These are phyloP conservation scores for Cavenderia fasciculata DNA, from an alignment of 78 protist genomes.

Conservation along the genomic window DNA sequence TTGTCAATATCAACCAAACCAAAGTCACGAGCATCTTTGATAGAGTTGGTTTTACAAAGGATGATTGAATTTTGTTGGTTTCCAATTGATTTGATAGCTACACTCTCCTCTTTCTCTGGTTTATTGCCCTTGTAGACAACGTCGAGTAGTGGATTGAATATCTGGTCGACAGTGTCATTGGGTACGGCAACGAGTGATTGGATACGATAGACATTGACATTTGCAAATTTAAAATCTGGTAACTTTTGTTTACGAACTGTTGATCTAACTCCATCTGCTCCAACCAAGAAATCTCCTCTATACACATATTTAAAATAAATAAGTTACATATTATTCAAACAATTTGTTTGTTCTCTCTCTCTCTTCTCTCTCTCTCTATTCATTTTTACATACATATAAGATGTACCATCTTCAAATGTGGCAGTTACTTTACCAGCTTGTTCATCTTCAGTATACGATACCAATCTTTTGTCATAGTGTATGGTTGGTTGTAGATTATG, in stretches of 20 bases:
- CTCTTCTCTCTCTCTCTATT: no score
- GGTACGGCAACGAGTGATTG: conserved; percentile 20
- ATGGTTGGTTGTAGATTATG: not conserved
- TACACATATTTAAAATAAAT: no score
- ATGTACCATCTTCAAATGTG: conserved; percentile 28
- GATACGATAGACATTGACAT: conserved; percentile 1
- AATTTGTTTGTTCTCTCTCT: no score
- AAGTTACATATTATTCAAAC: no score
- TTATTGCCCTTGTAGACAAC: not conserved
- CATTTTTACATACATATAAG: no score
- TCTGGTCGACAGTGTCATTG: not conserved
- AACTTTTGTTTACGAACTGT: not conserved
- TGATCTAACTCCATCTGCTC: conserved; percentile 2
- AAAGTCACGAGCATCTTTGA: conserved; percentile 6
- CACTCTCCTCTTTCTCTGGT: not conserved
- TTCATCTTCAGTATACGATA: not conserved
- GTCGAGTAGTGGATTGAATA: no score
- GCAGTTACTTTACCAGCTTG: not conserved
- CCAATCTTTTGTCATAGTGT: not conserved
- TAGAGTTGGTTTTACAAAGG: conserved; percentile 1
- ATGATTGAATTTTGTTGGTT: not conserved
- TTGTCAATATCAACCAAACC: conserved; percentile 9
- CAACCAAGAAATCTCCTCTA: conserved; percentile 27
- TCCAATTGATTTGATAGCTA: not conserved
- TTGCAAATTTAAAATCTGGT: conserved; percentile 23